These are phyloP conservation scores for Boletus chippewaensis DNA, from an alignment of 1,284 basidiomycete genomes.

Conservation along the genomic window DNA sequence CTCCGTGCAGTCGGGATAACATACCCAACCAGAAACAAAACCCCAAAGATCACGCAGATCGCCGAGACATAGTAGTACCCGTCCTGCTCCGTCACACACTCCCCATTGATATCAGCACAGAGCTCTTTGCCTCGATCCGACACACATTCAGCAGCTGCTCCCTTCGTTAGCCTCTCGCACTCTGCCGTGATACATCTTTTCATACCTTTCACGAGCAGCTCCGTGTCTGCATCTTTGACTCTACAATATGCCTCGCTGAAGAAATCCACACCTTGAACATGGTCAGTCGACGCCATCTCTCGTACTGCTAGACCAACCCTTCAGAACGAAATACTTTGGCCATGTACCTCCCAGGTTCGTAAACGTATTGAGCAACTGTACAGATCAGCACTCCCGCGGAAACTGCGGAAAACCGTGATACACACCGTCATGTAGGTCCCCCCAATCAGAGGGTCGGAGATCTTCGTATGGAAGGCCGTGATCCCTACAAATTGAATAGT, in stretches of 20 bases:
- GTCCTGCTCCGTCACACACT: conserved; percentile 80
- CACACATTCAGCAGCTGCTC: conserved; percentile 74
- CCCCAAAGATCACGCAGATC: conserved; percentile 74
- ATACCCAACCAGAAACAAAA: conserved; percentile 65
- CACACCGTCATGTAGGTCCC: conserved; percentile 97
- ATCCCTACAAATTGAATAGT: conserved; percentile 99
- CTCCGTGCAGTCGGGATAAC: conserved; percentile 81
- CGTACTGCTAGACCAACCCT: conserved; percentile 53
- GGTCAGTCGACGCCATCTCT: conserved; percentile 7
- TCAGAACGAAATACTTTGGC: conserved; percentile 91
- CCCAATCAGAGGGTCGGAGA: conserved; percentile 95
- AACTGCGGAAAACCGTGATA: conserved; percentile 3
- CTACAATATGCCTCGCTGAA: conserved; percentile 81
- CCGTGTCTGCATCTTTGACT: conserved; percentile 49
- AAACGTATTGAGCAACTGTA: conserved; percentile 88
- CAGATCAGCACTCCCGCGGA: conserved; percentile 7
- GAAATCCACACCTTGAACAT: conserved; percentile 65
- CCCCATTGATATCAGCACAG: conserved; percentile 73
- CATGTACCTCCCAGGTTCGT: conserved; percentile 97
- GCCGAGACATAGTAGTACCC: conserved; percentile 88
- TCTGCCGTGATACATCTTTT: conserved; percentile 4
- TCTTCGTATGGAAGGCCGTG: conserved; percentile 94
- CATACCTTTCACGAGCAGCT: conserved; percentile 57
- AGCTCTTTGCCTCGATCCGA: conserved; percentile 81
- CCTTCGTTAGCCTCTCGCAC: conserved; percentile 10